A percentile compares a stretch with the other conserved stretches of the same genome.
Evolutionary conservation across 768 basidiomycete species (phyloP).

Genomic region (Lanmaoa pseudosensibilis): DNA sequence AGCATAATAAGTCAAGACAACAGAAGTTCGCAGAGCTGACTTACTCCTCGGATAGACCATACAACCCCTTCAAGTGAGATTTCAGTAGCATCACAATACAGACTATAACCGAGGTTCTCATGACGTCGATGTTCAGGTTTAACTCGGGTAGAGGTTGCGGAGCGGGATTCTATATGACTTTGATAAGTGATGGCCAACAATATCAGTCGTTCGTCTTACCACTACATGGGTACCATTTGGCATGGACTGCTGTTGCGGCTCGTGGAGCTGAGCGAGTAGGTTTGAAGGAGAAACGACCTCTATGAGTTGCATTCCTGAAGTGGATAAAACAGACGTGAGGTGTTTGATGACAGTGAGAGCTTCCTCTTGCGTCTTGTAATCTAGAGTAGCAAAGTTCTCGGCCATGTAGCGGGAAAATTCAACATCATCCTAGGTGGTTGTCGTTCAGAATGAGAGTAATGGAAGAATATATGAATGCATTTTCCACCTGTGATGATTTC

Average conservation of each 20-base stretch:
- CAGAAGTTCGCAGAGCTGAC: constrained; percentile 28
- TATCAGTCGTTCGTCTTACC: constrained; percentile 2
- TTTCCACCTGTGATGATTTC: constrained; percentile 56
- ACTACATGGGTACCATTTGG: neutral
- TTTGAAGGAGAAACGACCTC: constrained; percentile 72
- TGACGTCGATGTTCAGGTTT: constrained; percentile 31
- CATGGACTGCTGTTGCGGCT: constrained; percentile 14
- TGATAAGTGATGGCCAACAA: neutral
- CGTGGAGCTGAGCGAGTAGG: constrained; percentile 60
- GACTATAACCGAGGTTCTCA: constrained; percentile 73
- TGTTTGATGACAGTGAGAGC: constrained; percentile 80
- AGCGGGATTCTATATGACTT: neutral
- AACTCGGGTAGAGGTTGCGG: constrained; percentile 1
- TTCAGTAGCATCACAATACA: constrained; percentile 89
- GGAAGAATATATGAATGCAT: neutral
- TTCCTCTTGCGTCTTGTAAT: constrained; percentile 96
- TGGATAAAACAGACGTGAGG: constrained; percentile 73
- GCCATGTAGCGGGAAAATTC: constrained; percentile 90
- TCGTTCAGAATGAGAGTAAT: neutral
- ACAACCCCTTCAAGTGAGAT: constrained; percentile 77
- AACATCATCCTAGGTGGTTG: constrained; percentile 64
- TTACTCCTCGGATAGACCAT: constrained; percentile 90
- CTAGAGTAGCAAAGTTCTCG: constrained; percentile 89
- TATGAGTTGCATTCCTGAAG: constrained; percentile 78
- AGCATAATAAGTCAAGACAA: neutral